These are phyloP conservation scores for Fragilaria crotonensis DNA, from an alignment of 108 stramenopile species.

Conservation along the genomic window DNA sequence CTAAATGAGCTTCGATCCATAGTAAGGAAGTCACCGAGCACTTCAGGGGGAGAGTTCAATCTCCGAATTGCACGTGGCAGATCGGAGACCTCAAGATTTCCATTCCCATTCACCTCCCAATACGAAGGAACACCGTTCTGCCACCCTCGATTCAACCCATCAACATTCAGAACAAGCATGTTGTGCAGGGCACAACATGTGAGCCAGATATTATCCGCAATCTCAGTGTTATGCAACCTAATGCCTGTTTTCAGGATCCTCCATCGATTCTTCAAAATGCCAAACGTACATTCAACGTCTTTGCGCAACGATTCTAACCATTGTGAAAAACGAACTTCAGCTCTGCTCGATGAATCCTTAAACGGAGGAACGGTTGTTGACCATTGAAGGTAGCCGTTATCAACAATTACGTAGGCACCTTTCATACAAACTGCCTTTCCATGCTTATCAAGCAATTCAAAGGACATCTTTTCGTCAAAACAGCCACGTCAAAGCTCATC, in stretches of 20 bases:
- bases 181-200: too few species aligned
- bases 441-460: background rate
- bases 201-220: too few species aligned
- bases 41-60: too few species aligned
- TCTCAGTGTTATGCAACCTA: too few species aligned
- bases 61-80: too few species aligned
- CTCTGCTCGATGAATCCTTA: background rate
- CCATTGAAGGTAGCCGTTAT: conserved; percentile 35
- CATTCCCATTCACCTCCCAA: too few species aligned
- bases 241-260: conserved; percentile 15
- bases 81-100: too few species aligned
- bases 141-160: too few species aligned
- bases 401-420: conserved; percentile 32
- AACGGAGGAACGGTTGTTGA: conserved; percentile 17
- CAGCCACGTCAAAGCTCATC: background rate
- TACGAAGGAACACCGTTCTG: too few species aligned
- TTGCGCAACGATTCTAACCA: conserved; percentile 35
- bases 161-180: too few species aligned
- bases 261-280: conserved; percentile 25
- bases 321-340: background rate
- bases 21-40: too few species aligned
- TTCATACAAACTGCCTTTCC: background rate
- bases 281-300: conserved; percentile 43
- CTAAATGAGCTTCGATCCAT: too few species aligned
- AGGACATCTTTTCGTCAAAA: background rate